phyloP scores from a whole-genome alignment of 2,329 filamentous ascomycete species.

The Botrytis aclada region DNA sequence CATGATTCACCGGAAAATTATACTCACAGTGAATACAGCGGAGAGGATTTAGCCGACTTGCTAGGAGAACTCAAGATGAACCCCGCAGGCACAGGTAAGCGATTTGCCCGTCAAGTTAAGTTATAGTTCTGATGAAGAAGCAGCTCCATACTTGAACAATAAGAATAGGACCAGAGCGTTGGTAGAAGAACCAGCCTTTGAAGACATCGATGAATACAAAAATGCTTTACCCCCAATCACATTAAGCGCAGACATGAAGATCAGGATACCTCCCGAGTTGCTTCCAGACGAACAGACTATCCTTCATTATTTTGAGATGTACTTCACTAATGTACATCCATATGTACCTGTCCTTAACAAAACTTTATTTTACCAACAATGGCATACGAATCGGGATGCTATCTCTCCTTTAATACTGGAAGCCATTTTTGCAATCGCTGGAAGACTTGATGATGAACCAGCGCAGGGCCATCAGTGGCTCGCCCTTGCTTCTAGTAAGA shows the following conservation, averaged over 20 bases:
- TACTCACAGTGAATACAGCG: conserved; percentile 60
- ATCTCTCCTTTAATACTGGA: conserved; percentile 89
- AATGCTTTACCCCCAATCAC: conserved; percentile 64
- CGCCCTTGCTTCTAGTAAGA: conserved; percentile 74
- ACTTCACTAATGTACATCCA: conserved; percentile 85
- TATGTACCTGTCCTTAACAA: conserved; percentile 90
- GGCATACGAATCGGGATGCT: conserved; percentile 75
- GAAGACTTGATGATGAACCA: conserved; percentile 77
- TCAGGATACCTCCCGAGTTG: conserved; percentile 85
- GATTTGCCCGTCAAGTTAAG: neutral
- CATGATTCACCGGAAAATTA: conserved; percentile 50
- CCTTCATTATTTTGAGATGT: conserved; percentile 83
- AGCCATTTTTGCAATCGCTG: conserved; percentile 86
- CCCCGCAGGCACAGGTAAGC: conserved; percentile 77
- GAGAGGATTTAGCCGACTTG: conserved; percentile 70
- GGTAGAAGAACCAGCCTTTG: conserved; percentile 61
- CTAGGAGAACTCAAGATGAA: conserved; percentile 85
- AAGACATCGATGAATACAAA: conserved; percentile 72
- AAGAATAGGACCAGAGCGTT: conserved; percentile 46
- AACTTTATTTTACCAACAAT: conserved; percentile 80
- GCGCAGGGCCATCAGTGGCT: conserved; percentile 89
- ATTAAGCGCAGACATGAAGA: conserved; percentile 68
- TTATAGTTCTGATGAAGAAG: conserved; percentile 19
- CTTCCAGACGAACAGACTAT: conserved; percentile 87
- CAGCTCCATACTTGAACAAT: conserved; percentile 81